These are phyloP conservation scores for Fomitopsis pinicola DNA, from an alignment of 1,284 basidiomycete species.

Conservation along the genomic window DNA sequence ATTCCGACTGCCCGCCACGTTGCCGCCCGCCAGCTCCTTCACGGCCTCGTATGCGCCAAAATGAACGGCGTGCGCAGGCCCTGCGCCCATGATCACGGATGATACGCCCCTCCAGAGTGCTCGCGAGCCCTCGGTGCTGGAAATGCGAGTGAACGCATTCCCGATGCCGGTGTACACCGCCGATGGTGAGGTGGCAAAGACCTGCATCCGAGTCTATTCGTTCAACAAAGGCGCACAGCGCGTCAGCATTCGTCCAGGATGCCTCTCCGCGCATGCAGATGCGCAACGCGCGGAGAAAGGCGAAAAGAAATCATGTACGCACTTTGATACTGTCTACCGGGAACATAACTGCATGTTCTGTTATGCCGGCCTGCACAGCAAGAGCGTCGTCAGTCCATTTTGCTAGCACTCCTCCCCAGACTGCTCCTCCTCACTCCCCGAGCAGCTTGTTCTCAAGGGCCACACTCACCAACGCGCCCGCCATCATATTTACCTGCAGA, in stretches of 20 bases:
- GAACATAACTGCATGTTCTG: constrained; percentile 99
- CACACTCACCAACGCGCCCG: constrained; percentile 83
- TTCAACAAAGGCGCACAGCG: not conserved
- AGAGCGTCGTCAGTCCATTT: constrained; percentile 8
- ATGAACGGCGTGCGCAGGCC: constrained; percentile 97
- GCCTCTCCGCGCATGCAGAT: not conserved
- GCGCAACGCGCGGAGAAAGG: not conserved
- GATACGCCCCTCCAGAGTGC: constrained; percentile 96
- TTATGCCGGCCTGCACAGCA: constrained; percentile 87
- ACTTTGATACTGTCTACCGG: constrained; percentile 99
- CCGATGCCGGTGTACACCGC: constrained; percentile 87
- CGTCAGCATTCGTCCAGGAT: not conserved
- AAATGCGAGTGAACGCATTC: constrained; percentile 87
- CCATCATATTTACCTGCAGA: constrained; percentile 89
- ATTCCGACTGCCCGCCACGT: constrained; percentile 60
- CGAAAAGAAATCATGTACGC: constrained; percentile 22
- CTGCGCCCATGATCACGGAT: constrained; percentile 96
- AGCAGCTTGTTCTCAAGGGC: not conserved
- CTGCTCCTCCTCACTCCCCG: not conserved
- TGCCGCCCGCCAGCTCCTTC: constrained; percentile 91
- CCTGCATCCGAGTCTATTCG: constrained; percentile 95
- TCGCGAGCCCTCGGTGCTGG: constrained; percentile 87
- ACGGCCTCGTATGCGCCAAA: constrained; percentile 96
- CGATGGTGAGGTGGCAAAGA: constrained; percentile 80
- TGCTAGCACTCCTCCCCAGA: not conserved